Conservation (phyloP, 2,329 filamentous ascomycete species). For the Zymoseptoria tritici region DNA sequence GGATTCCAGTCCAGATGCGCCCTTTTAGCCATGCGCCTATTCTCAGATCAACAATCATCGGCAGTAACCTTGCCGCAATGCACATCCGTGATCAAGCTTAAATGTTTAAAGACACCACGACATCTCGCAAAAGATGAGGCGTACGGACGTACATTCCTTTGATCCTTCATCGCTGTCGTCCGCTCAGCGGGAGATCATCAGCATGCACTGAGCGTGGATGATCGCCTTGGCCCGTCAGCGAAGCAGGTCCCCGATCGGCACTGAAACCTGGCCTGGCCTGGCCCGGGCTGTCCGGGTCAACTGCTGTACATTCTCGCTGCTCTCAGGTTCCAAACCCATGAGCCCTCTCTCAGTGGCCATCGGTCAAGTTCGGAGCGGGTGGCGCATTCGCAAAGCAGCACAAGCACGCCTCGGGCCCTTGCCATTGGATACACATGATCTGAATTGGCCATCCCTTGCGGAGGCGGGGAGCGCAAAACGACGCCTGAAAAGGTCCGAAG, state of each 20-base stretch:
- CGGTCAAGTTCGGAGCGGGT: not conserved
- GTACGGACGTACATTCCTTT: not conserved
- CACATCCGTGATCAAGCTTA: conserved; percentile 11
- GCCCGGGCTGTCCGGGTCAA: not conserved
- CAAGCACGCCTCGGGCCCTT: conserved; percentile 9
- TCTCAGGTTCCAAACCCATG: conserved; percentile 13
- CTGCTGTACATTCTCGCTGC: not conserved
- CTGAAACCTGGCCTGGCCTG: conserved; percentile 13
- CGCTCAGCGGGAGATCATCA: conserved; percentile 2
- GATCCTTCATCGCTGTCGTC: not conserved
- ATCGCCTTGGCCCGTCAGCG: conserved; percentile 5
- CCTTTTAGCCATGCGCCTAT: conserved; percentile 17
- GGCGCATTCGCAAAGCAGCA: conserved; percentile 8
- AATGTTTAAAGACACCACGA: conserved; percentile 11
- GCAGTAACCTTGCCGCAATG: conserved; percentile 8
- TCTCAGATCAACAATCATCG: conserved; percentile 16
- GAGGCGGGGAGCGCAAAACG: conserved; percentile 1
- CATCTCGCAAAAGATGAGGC: conserved; percentile 3
- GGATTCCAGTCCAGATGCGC: not conserved
- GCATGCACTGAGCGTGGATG: not conserved
- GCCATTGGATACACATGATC: conserved; percentile 11
- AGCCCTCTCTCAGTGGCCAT: conserved; percentile 8
- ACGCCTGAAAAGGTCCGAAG: conserved; percentile 5
- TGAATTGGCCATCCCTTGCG: conserved; percentile 15
- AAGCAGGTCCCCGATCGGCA: not conserved